A percentile compares a stretch with the other conserved stretches of the same genome.
Evolutionary conservation across 345 rosid species (phyloP).

Genomic region (Odontarrhena argentea): DNA sequence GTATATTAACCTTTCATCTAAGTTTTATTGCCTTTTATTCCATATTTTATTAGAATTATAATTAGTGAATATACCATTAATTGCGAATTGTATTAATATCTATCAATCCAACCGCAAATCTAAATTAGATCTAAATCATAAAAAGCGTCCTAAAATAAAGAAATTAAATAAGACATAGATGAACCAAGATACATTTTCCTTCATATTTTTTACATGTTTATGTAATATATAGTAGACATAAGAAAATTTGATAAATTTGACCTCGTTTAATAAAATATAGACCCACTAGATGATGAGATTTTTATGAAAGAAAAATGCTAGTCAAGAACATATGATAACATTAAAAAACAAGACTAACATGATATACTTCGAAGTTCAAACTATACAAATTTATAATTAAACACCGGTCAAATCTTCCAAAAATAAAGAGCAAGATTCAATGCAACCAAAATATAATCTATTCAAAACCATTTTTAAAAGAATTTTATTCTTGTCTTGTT

Average conservation of each 20-base stretch:
- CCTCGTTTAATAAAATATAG: conserved; percentile 1
- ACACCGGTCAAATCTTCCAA: conserved; percentile 30
- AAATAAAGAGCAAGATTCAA: conserved; percentile 38
- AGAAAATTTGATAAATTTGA: not conserved
- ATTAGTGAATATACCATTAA: no score
- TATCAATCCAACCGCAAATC: no score
- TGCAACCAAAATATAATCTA: conserved; percentile 26
- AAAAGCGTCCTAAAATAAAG: no score
- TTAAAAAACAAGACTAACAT: conserved; percentile 31
- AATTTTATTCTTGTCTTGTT: not conserved
- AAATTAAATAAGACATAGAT: conserved; percentile 1
- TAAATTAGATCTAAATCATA: not conserved
- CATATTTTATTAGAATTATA: no score
- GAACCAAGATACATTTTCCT: not conserved
- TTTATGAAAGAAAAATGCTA: not conserved
- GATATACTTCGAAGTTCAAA: conserved; percentile 30
- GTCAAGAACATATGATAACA: conserved; percentile 24
- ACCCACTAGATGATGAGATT: conserved; percentile 8
- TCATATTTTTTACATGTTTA: not conserved
- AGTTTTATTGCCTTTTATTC: no score
- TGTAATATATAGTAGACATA: not conserved
- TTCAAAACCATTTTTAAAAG: conserved; percentile 1
- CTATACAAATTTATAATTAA: conserved; percentile 4
- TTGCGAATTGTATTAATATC: no score
- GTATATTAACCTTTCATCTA: no score